Evolutionary conservation across 257 asterid species (phyloP), one percentile per base, ranked within the genome.

Genomic region (Penstemon eatonii): DNA sequence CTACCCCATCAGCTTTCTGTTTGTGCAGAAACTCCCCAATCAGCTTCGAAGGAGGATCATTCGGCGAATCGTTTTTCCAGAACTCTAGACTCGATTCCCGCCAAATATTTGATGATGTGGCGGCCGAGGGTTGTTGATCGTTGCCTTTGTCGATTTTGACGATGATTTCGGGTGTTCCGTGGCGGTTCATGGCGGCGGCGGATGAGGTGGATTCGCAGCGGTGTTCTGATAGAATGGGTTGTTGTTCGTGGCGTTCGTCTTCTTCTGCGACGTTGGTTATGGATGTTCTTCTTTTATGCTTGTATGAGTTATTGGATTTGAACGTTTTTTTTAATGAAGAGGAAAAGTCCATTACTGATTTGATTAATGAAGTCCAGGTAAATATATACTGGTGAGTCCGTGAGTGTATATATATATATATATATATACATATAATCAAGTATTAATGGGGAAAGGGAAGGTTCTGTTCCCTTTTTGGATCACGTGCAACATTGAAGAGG

Each of bases 11-110:
- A 25, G 76, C 85, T 52, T 60, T 75, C 55, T 82, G 87, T 50
- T 76, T 79, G 11, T 69, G 79, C 78, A 81, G 56, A 33, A 84
- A 84, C 65, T 81, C 80, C 8, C 75, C 78, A 12, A 84, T 84
- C 44, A 84, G 39, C 70, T 60, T 60, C 3, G 87, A 46, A 0
- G 87, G 87, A 0, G 89, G 87, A 69, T 76, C 81, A 5, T 70
- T 79, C 11, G 46, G 64, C 38, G 2, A 25, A 25, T 51, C 62
- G 7, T 63, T 54, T 37, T 46, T 68, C 82, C 82, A 75, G n/a
- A 68, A 61, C 10, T 78, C 83, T 1, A 66, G 71, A 62, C 75
- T 70, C 4, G 70, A 42, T 8, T 73, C 77, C 5, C 56, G 72
- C 69, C 75, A 65, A 65, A 66, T 54, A 4, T 46, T 55, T 25